Evolutionary conservation across 257 asterid species (phyloP).

Genomic region (Ligustrum vulgare): DNA sequence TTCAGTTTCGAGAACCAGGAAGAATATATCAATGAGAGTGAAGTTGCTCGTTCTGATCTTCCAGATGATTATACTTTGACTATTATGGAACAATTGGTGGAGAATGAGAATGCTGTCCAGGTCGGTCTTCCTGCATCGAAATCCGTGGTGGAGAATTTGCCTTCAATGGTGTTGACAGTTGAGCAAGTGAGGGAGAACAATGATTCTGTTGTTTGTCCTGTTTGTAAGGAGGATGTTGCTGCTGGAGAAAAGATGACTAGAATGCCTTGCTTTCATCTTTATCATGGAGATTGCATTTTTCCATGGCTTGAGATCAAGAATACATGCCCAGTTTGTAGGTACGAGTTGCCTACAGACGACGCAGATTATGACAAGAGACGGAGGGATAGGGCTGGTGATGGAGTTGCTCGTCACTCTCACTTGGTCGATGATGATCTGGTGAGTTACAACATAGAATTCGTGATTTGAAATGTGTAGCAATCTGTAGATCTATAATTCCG

Average conservation of each 20-base stretch:
- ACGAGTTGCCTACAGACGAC: constrained; percentile 89
- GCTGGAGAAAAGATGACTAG: constrained; percentile 56
- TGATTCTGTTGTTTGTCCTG: constrained; percentile 56
- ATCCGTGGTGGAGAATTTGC: constrained; percentile 62
- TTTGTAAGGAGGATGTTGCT: constrained; percentile 78
- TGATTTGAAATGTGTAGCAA: constrained; percentile 37
- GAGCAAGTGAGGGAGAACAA: constrained; percentile 44
- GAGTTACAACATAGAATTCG: constrained; percentile 49
- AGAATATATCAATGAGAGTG: constrained; percentile 28
- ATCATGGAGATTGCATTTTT: constrained; percentile 70
- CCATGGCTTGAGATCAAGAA: constrained; percentile 83
- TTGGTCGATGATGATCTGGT: constrained; percentile 42
- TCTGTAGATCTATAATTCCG: constrained; percentile 16
- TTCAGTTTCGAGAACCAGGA: constrained; percentile 42
- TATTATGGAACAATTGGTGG: constrained; percentile 60
- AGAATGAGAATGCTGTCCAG: constrained; percentile 52
- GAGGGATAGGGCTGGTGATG: constrained; percentile 37
- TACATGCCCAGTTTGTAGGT: constrained; percentile 88
- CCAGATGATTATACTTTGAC: constrained; percentile 51
- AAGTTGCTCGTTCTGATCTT: constrained; percentile 27
- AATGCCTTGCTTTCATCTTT: constrained; percentile 80
- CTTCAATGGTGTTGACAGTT: constrained; percentile 42
- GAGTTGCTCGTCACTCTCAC: constrained; percentile 25
- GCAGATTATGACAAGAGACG: constrained; percentile 68
- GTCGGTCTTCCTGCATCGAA: constrained; percentile 93